Conservation (phyloP, 108 stramenopile species). For the Nitzschia putrida region DNA sequence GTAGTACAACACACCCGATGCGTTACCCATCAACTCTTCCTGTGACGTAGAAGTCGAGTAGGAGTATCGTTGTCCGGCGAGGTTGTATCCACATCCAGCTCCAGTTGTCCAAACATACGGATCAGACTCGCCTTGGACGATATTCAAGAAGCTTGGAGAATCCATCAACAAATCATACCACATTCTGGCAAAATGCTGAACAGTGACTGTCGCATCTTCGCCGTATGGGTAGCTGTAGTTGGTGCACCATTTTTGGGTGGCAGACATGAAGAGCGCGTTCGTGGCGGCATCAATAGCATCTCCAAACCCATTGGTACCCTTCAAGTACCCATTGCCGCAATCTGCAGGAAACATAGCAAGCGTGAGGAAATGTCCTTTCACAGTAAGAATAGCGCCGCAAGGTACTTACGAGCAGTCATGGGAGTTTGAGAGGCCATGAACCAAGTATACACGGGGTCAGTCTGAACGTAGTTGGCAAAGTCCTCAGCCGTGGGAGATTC, state of each 20-base stretch:
- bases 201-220: slow-evolving; percentile 8
- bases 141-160: slow-evolving; percentile 28
- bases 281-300: slow-evolving; percentile 24
- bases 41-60: slow-evolving; percentile 22
- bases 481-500: background rate
- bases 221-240: slow-evolving; percentile 33
- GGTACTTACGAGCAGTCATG: slow-evolving; percentile 25
- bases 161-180: slow-evolving; percentile 43
- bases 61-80: slow-evolving; percentile 36
- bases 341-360: background rate
- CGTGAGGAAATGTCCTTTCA: background rate
- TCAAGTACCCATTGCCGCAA: slow-evolving; percentile 12
- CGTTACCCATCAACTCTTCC: slow-evolving; percentile 26
- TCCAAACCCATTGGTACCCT: slow-evolving; percentile 19
- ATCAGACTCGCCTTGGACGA: slow-evolving; percentile 41
- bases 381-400: too few species aligned
- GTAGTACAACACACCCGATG: slow-evolving; percentile 42
- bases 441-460: slow-evolving; percentile 42
- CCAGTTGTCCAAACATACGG: slow-evolving; percentile 54
- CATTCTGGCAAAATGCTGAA: slow-evolving; percentile 46
- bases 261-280: background rate
- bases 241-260: slow-evolving; percentile 41
- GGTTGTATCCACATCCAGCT: slow-evolving; percentile 46
- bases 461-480: slow-evolving; percentile 20
- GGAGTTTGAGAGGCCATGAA: slow-evolving; percentile 41